Percentiles rank a stretch among this genome's conserved stretches.
phyloP scores from a whole-genome alignment of 805 yeast genomes.

The Torulaspora maleeae region DNA sequence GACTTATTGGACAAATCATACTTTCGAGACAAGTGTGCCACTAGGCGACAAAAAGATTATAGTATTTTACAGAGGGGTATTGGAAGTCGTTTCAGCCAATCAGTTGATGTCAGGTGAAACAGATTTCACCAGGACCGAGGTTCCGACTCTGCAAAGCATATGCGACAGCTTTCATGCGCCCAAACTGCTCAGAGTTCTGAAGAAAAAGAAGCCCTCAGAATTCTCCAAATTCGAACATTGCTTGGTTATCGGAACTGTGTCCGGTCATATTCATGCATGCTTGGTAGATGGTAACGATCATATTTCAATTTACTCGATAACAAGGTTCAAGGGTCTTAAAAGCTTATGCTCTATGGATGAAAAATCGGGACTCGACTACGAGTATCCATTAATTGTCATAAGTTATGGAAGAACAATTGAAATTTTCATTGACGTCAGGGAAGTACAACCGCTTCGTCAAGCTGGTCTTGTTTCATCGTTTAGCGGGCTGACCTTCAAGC shows the following conservation, averaged over 20 bases:
- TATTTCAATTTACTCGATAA: constrained; percentile 19
- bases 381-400: constrained; percentile 19
- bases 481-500: constrained; percentile 15
- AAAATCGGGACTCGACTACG: not conserved
- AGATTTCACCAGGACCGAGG: constrained; percentile 10
- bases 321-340: constrained; percentile 31
- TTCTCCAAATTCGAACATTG: constrained; percentile 17
- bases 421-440: constrained; percentile 15
- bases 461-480: constrained; percentile 13
- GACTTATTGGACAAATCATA: constrained; percentile 20
- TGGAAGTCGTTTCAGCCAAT: constrained; percentile 24
- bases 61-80: constrained; percentile 11
- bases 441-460: constrained; percentile 6
- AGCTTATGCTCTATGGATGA: constrained; percentile 14
- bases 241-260: constrained; percentile 20
- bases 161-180: constrained; percentile 23
- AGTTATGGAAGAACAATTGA: constrained; percentile 23
- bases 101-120: constrained; percentile 34
- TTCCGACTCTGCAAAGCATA: constrained; percentile 16
- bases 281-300: constrained; percentile 13
- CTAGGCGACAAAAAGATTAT: constrained; percentile 19
- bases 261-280: constrained; percentile 27
- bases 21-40: constrained; percentile 19
- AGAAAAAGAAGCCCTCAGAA: constrained; percentile 1
- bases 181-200: constrained; percentile 17